These are phyloP conservation scores for Candida chilensis DNA, from an alignment of 805 yeast genomes.

Conservation along the genomic window DNA sequence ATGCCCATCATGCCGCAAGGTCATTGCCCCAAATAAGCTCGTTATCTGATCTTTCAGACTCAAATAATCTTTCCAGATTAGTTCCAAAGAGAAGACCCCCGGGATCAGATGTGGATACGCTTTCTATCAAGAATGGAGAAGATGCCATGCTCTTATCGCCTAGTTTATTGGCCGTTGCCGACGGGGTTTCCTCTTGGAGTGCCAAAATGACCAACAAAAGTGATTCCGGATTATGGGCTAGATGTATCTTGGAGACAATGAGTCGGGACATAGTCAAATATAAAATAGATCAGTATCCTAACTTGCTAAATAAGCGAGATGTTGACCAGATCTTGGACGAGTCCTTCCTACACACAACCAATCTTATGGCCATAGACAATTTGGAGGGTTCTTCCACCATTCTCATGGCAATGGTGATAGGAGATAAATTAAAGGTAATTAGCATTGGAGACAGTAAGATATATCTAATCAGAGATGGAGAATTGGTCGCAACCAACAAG, in stretches of 20 bases:
- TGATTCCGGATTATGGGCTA: slow-evolving; percentile 42
- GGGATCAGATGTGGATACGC: slow-evolving; percentile 43
- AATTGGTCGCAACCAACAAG: slow-evolving; percentile 29
- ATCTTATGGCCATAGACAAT: slow-evolving; percentile 38
- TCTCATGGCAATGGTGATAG: slow-evolving; percentile 36
- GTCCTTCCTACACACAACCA: slow-evolving; percentile 36
- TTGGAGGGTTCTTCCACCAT: slow-evolving; percentile 42
- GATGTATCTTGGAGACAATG: slow-evolving; percentile 42
- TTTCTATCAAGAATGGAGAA: slow-evolving; percentile 45
- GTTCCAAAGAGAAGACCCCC: slow-evolving; percentile 41
- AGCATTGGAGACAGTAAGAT: slow-evolving; percentile 46
- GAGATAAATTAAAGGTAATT: slow-evolving; percentile 32
- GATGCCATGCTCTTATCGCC: slow-evolving; percentile 51
- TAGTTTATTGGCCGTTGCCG: slow-evolving; percentile 43
- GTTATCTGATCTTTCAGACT: slow-evolving; percentile 40
- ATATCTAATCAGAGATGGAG: slow-evolving; percentile 36
- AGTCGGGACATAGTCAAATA: slow-evolving; percentile 35
- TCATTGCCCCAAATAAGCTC: slow-evolving; percentile 32
- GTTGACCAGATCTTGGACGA: slow-evolving; percentile 34
- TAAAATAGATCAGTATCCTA: slow-evolving; percentile 23
- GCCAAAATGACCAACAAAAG: slow-evolving; percentile 33
- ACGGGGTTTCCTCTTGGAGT: slow-evolving; percentile 52
- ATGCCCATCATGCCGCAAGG: slow-evolving; percentile 35
- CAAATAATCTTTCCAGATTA: slow-evolving; percentile 31
- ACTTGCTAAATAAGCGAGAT: slow-evolving; percentile 26